A percentile compares a stretch with the other conserved stretches of the same genome.
phyloP scores from a whole-genome alignment of 192 early-diverging fungal species.

The Gigaspora rosea region DNA sequence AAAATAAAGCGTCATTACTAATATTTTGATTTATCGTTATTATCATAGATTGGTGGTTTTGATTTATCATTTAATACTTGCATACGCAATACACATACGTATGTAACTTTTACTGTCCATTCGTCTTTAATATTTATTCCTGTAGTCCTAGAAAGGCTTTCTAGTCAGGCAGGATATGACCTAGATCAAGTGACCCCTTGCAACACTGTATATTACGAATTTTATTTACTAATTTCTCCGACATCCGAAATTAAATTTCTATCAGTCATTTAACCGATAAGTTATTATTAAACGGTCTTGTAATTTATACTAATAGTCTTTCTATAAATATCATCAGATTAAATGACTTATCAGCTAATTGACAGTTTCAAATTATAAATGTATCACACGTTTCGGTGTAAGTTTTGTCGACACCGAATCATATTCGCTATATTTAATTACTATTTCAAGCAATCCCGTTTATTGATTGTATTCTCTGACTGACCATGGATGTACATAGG shows the following conservation, averaged over 20 bases:
- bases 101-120: neutral
- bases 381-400: slow-evolving; percentile 35
- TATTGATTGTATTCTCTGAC: slow-evolving; percentile 47
- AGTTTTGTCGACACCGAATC: slow-evolving; percentile 40
- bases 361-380: slow-evolving; percentile 23
- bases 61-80: neutral
- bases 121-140: neutral
- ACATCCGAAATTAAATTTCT: neutral
- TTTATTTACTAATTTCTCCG: no score
- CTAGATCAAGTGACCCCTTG: neutral
- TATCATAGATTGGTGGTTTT: neutral
- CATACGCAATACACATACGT: neutral
- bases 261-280: neutral
- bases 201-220: neutral
- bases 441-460: slow-evolving; percentile 50
- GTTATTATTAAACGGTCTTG: no score
- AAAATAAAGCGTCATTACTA: no score
- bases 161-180: neutral
- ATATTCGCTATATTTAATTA: slow-evolving; percentile 46
- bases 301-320: no score
- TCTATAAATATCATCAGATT: neutral
- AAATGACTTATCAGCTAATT: neutral
- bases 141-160: neutral
- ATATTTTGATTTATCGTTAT: no score
- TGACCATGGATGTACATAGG: slow-evolving; percentile 44